Base-by-base conservation (phyloP, 1,284 basidiomycete genomes). In the Anthracocystis walkeri region DNA sequence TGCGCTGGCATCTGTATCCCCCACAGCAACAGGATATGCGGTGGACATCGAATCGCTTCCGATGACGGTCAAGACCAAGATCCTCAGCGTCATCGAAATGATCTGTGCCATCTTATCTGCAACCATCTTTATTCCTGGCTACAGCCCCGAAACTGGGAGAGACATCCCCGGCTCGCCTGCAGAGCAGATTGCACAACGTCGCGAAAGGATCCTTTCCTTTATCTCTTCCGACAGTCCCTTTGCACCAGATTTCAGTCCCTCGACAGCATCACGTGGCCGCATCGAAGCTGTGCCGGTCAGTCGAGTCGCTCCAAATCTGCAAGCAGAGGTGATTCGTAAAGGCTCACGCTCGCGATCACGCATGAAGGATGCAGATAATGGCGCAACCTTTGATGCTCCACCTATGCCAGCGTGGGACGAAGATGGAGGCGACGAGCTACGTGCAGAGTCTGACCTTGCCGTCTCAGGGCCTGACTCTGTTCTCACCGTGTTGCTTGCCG, bases 61-160 rank as follows among this genome's bases (percentile, higher is more conserved):
- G 7, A 70, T 78, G 60, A 62, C 69, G 1, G 52, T 65, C 45
- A 71, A 72, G 45, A 63, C 65, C 31, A 72, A 72, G 56, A 55
- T 79, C 12, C 67, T 82, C 27, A 69, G 65, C 70, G 74, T 81
- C 25, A 44, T 69, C 57, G 81, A 81, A 56, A 77, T 80, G 67
- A 65, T 83, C 16, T 66, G 72, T 61, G 58, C 77, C 42, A 70
- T 82, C 20, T 68, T 83, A 1, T 69, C 79, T 4, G 62, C 59
- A 1, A 81, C 78, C 31, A 21, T 82, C 21, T 67, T 58, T 46
- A 72, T 82, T 10, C 62, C 79, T 14, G 80, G 77, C 18, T 64
- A 40, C 33, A 38, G 27, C 21, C 18, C 54, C 11, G 46, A 58
- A 6, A 10, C 50, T n/a, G 21, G 20, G 18, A 44, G 21, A 25